Evolutionary conservation across 148 eudicot species (phyloP).

Genomic region (Amaranthus hypochondriacus): DNA sequence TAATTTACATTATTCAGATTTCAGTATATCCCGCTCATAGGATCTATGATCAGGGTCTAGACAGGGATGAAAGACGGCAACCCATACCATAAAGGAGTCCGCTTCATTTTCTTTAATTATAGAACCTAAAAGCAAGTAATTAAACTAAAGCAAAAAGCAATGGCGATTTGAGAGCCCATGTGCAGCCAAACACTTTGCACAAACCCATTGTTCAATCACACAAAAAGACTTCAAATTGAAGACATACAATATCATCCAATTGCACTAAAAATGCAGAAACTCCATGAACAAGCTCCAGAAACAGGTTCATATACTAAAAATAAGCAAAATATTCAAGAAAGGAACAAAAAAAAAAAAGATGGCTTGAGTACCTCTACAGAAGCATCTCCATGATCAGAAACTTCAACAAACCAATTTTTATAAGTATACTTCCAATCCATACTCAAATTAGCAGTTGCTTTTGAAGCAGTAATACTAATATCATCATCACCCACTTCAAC

Average conservation of each 20-base stretch:
- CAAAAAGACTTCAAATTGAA: not conserved
- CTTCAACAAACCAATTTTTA: slow-evolving; percentile 56
- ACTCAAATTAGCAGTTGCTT: slow-evolving; percentile 61
- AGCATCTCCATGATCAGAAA: slow-evolving; percentile 76
- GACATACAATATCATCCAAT: not conserved
- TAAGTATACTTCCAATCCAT: slow-evolving; percentile 84
- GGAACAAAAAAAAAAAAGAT: not conserved
- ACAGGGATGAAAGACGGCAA: no score
- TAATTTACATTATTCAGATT: no score
- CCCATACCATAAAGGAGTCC: no score
- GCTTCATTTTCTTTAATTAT: no score
- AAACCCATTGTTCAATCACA: not conserved
- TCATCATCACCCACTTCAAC: slow-evolving; percentile 51
- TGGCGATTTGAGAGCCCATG: no score
- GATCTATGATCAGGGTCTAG: no score
- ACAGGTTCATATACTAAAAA: not conserved
- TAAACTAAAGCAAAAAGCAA: no score
- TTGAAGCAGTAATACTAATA: slow-evolving; percentile 46
- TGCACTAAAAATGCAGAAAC: not conserved
- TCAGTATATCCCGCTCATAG: no score
- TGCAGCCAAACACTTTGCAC: not conserved
- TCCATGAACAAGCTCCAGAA: not conserved
- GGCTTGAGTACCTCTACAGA: slow-evolving; percentile 52
- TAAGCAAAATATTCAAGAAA: not conserved
- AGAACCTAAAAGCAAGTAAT: no score